phyloP scores from a whole-genome alignment of 2,329 filamentous ascomycete genomes.

The Trichoderma cornu-damae region DNA sequence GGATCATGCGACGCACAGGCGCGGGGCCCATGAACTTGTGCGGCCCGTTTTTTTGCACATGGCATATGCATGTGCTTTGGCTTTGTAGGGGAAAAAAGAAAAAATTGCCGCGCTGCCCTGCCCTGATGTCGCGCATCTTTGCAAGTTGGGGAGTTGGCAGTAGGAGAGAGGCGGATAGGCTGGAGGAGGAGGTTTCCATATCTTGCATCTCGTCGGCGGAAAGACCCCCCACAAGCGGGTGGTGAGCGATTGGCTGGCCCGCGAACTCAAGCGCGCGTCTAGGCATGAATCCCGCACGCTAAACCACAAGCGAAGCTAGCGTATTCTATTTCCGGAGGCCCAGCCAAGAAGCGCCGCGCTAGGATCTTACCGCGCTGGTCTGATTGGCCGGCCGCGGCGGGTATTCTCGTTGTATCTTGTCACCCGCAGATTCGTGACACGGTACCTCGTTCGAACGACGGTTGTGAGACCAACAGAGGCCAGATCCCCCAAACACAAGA shows the following conservation, averaged over 20 bases:
- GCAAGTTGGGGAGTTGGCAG: background rate
- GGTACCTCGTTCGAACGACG: conserved; percentile 2
- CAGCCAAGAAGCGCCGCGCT: conserved; percentile 11
- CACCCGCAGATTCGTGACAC: background rate
- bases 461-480: conserved; percentile 1
- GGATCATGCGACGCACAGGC: background rate
- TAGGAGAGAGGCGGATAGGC: background rate
- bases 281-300: background rate
- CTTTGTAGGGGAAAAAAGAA: conserved; percentile 12
- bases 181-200: background rate
- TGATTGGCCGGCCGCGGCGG: conserved; percentile 15
- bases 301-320: background rate
- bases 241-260: conserved; percentile 1
- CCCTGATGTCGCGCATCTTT: background rate
- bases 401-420: background rate
- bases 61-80: conserved; percentile 13
- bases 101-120: conserved; percentile 14
- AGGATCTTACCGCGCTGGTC: conserved; percentile 19
- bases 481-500: background rate
- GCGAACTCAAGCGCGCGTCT: conserved; percentile 20
- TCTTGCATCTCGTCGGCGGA: background rate
- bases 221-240: background rate
- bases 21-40: background rate
- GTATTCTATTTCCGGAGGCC: conserved; percentile 11
- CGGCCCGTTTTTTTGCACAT: background rate